Evolutionary conservation across 2,329 filamentous ascomycete genomes (phyloP), one percentile per base, ranked within the genome.

Genomic region (Penicillium nordicum): DNA sequence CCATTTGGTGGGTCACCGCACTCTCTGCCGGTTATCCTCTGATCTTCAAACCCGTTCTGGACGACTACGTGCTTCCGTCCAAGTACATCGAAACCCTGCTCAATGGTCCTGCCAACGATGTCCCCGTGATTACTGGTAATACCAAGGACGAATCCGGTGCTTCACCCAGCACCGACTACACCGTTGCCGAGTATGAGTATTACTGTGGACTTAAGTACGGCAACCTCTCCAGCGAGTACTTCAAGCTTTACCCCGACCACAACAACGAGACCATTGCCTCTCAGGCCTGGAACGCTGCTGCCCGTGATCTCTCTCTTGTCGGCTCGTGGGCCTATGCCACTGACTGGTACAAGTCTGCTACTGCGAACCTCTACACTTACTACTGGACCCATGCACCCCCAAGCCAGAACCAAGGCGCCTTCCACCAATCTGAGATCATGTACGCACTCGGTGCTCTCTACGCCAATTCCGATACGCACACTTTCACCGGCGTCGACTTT

Each of bases 401-500:
- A 0, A 69, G 71, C 7, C 72, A 75, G 53, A 34, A 47, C 45
- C 60, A 63, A 52, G 74, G 74, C 8, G 73, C 74, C 7, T 73
- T 68, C 60, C 73, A 76, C 53, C 64, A 68, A 60, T 71, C 70
- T 1, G 74, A 77, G 64, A 72, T 77, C 53, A 71, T 69, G 57
- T 76, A 76, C 50, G 68, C 66, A 1, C 62, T 74, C 25, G 74
- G 76, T 55, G 68, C 69, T 30, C 62, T 76, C 14, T 75, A 74
- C 49, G 68, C 50, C 58, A 74, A 69, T 27, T 60, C 50, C 9
- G 64, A 67, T 5, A 57, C 55, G 5, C 71, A 68, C 32, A 63
- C 65, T 1, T 65, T 68, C 50, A 63, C 62, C 16, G 36, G 53
- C 3, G 42, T 43, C 29, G 71, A 74, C 55, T 72, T 65, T 45